Evolutionary conservation across 78 protist species (phyloP), one percentile per base, ranked within the genome.

Genomic region (Dictyostelium intermedium): DNA sequence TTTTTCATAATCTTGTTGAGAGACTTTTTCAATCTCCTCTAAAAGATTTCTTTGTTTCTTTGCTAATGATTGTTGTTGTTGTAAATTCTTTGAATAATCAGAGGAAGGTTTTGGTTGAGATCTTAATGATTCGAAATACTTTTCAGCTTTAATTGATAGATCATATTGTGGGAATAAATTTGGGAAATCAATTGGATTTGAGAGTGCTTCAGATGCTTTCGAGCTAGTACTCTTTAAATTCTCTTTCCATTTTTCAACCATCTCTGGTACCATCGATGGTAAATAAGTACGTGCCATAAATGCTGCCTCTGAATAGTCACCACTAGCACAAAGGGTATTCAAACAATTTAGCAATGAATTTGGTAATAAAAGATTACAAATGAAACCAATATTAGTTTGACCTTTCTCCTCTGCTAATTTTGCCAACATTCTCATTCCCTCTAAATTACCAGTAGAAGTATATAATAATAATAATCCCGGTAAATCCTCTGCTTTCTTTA

Each of bases 271-370:
- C 32, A 66, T 50, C 2, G 92, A 84, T 50, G 97, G 98, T 7
- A 43, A 5, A 80, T 98, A 99, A 11, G 99, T 98, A 63, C 99
- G 97, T 5, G 99, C 97, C 73, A 98, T 91, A 93, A 99, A 96
- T 34, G 98, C 97, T 0, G 99, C 99, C 66, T 98, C 99, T 32
- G 99, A 87, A 41, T 91, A 13, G 27, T 98, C 96, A 32, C 95
- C 92, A 5, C 96, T 91, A 14, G 13, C 63, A 18, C 32, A 4
- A 16, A 98, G 96, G 39, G 98, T 91, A 39, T 95, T 93, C 32
- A 98, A 2, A 93, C 99, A 98, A 9, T 92, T 85, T 41, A 83
- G 69, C 11, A 97, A 41, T 7, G 72, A 4, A 10, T 96, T 92
- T 16, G 69, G 41, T 25, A 96, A 18, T 41, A 96, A 50, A 45